Percentiles rank a stretch among this genome's conserved stretches.
Conservation (phyloP, 805 yeast species). For the Debaryomyces prosopidis region DNA sequence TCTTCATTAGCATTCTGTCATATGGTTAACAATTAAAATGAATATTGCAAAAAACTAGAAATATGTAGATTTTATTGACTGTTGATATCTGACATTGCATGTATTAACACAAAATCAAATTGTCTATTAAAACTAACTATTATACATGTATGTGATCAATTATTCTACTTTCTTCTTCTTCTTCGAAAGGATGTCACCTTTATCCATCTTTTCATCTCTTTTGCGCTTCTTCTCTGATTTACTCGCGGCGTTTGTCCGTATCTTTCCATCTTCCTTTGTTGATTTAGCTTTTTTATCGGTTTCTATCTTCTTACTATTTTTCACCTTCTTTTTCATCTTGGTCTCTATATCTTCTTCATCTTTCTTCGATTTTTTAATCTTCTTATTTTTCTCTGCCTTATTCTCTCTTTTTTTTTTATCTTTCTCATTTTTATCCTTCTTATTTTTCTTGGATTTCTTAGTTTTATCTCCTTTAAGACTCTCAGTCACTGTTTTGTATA, state of each 20-base stretch:
- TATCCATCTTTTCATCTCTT: not conserved
- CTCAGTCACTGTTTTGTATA: not conserved
- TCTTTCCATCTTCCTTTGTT: conserved; percentile 7
- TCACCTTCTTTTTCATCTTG: conserved; percentile 13
- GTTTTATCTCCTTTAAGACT: conserved; percentile 14
- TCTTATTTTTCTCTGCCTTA: conserved; percentile 30
- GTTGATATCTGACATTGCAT: too few species aligned
- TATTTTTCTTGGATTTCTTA: conserved; percentile 9
- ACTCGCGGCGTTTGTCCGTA: not conserved
- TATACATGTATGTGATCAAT: too few species aligned
- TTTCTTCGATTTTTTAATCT: conserved; percentile 21
- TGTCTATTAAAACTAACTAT: too few species aligned
- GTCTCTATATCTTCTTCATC: conserved; percentile 17
- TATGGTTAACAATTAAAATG: not conserved
- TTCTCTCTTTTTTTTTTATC: conserved; percentile 15
- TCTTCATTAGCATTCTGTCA: not conserved
- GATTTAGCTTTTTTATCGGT: conserved; percentile 11
- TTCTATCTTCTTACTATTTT: conserved; percentile 11
- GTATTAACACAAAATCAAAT: too few species aligned
- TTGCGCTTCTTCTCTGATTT: not conserved
- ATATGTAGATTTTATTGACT: too few species aligned
- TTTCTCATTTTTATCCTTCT: conserved; percentile 8
- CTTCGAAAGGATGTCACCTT: not conserved
- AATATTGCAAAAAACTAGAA: not conserved
- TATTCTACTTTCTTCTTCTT: not conserved